phyloP scores from a whole-genome alignment of 2,329 filamentous ascomycete genomes.

The Onygenales sp. region DNA sequence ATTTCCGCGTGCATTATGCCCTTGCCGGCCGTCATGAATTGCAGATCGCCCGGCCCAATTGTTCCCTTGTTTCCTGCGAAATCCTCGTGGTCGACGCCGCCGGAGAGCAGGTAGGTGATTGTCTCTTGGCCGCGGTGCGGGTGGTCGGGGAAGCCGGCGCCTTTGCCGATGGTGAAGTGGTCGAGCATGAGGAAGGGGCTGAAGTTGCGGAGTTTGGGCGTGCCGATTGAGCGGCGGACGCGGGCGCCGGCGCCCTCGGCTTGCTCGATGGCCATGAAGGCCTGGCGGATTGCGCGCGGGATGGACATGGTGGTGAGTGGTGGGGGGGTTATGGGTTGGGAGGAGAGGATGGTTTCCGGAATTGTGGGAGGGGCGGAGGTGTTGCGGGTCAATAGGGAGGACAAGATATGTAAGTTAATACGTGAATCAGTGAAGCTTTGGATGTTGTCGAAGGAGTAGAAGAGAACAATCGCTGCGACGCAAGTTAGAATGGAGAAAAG shows the following conservation, averaged over 20 bases:
- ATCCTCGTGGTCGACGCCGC: conserved; percentile 84
- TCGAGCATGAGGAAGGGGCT: conserved; percentile 95
- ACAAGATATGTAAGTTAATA: conserved; percentile 10
- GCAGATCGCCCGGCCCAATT: conserved; percentile 76
- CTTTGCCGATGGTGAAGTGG: conserved; percentile 71
- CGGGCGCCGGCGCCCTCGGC: conserved; percentile 79
- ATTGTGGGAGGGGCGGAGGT: conserved; percentile 1
- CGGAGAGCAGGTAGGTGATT: conserved; percentile 82
- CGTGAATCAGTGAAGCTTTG: conserved; percentile 12
- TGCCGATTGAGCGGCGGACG: conserved; percentile 81
- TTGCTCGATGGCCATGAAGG: conserved; percentile 77
- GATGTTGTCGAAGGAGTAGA: conserved; percentile 14
- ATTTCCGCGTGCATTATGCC: conserved; percentile 96
- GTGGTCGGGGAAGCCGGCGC: conserved; percentile 86
- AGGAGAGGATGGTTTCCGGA: conserved; percentile 5
- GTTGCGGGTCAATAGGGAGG: conserved; percentile 10
- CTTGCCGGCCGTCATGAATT: conserved; percentile 93
- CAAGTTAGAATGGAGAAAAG: conserved; percentile 28
- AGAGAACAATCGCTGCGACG: conserved; percentile 24
- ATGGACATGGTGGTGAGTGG: conserved; percentile 47
- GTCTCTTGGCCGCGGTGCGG: conserved; percentile 74
- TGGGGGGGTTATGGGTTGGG: neutral
- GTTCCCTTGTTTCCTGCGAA: conserved; percentile 80
- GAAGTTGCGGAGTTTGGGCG: conserved; percentile 71
- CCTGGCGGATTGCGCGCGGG: conserved; percentile 68